Evolutionary conservation across 2,329 filamentous ascomycete genomes (phyloP).

Genomic region (Pseudogymnoascus sp.): DNA sequence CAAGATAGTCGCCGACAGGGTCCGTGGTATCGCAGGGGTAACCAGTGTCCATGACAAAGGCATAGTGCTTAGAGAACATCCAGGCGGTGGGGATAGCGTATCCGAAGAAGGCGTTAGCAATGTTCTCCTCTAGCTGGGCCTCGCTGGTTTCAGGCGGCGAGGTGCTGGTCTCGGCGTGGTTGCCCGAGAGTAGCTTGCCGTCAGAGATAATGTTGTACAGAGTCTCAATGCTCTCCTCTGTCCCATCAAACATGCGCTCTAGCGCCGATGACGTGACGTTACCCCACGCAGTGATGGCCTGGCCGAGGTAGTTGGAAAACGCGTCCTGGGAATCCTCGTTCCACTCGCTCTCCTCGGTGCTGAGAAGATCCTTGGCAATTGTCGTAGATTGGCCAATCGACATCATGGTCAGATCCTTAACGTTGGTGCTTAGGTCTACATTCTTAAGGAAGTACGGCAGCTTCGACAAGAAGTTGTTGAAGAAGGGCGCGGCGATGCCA

Average conservation of each 20-base stretch:
- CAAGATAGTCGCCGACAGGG: background rate
- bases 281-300: conserved; percentile 24
- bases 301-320: conserved; percentile 27
- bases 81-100: conserved; percentile 30
- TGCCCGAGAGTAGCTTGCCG: conserved; percentile 26
- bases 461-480: conserved; percentile 20
- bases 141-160: background rate
- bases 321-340: conserved; percentile 20
- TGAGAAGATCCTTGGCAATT: conserved; percentile 24
- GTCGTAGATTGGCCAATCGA: conserved; percentile 24
- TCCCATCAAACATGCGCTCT: conserved; percentile 24
- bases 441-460: conserved; percentile 22
- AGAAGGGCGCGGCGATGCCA: conserved; percentile 22
- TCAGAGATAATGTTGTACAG: conserved; percentile 24
- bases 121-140: conserved; percentile 14
- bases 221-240: conserved; percentile 17
- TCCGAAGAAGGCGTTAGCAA: conserved; percentile 26
- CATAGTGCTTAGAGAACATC: conserved; percentile 22
- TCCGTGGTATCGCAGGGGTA: conserved; percentile 18
- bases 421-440: too few relatives aligned
- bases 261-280: background rate
- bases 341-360: conserved; percentile 21
- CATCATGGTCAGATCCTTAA: conserved; percentile 25
- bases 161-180: background rate
- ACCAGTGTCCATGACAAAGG: conserved; percentile 32